Base-by-base conservation (phyloP, 257 asterid genomes). In the Fraxinus americana region DNA sequence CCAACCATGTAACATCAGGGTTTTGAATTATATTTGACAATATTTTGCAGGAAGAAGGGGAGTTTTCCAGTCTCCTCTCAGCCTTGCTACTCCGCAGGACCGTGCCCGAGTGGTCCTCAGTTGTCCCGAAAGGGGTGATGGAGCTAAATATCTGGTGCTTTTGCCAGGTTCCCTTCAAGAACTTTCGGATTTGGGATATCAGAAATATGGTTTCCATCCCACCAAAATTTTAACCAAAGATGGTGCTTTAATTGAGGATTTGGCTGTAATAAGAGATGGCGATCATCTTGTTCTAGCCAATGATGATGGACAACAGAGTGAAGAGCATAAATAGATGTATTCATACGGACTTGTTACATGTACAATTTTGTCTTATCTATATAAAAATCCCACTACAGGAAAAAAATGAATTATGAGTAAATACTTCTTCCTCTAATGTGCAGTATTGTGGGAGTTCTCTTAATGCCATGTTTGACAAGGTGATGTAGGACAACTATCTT, bases 251-350 rank as follows among this genome's bases (percentile, higher is more conserved):
- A 72, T 92, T 30, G 93, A 91, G 74, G 97, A 91, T 17, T 72
- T 84, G 59, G 86, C 13, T 30, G 87, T 87, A 3, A 78, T 92
- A 38, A 88, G 98, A 83, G 97, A 92, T 39, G 92, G 92, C 0
- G 97, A 94, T 88, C 90, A 85, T 81, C 90, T 94, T 12, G 50
- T 87, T 71, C 87, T 91, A 75, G 85, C 86, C 75, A 78, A 83
- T 50, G 80, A 73, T 25, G 74, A 25, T 52, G 52, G 81, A 78
- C 8, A 67, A 61, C 14, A 10, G 52, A 7, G 16, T 59, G 63
- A 68, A 76, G 74, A 27, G 16, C 67, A 11, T 45, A 25, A 23
- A 36, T 41, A 43, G 36, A 75, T 38, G 23, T 45, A n/a, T 23
- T 59, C 67, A 59, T 52, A n/a, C 2, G 30, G 4, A 59, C 6